These are phyloP conservation scores for Apiotrichum porosum DNA, from an alignment of 1,284 basidiomycete species.

Conservation along the genomic window DNA sequence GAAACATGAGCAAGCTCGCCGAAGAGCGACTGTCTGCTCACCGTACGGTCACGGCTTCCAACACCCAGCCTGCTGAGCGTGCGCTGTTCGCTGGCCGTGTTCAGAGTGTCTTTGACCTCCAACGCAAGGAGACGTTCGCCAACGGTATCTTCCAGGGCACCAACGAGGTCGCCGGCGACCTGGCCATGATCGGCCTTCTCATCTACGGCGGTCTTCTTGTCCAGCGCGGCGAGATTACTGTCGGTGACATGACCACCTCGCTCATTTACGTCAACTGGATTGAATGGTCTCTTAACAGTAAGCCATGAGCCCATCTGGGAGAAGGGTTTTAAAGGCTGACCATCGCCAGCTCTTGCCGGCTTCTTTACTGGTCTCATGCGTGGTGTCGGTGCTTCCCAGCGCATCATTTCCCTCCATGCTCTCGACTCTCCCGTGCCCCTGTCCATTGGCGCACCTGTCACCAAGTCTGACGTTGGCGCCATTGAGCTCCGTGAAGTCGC, in stretches of 20 bases:
- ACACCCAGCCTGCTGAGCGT: slow-evolving; percentile 40
- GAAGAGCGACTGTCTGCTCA: slow-evolving; percentile 46
- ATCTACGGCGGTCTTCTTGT: slow-evolving; percentile 46
- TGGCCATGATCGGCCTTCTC: slow-evolving; percentile 45
- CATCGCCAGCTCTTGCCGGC: slow-evolving; percentile 35
- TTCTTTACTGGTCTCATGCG: slow-evolving; percentile 49
- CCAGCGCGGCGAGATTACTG: slow-evolving; percentile 38
- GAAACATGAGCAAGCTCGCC: slow-evolving; percentile 44
- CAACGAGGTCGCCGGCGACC: slow-evolving; percentile 45
- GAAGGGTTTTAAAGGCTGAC: background rate
- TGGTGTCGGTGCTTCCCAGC: slow-evolving; percentile 46
- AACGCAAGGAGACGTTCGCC: slow-evolving; percentile 45
- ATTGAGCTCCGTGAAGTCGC: slow-evolving; percentile 71
- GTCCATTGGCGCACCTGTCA: slow-evolving; percentile 32
- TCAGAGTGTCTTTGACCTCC: slow-evolving; percentile 39
- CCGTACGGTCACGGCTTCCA: slow-evolving; percentile 44
- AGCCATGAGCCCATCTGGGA: too few species aligned
- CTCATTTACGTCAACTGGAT: slow-evolving; percentile 49
- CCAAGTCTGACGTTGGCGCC: slow-evolving; percentile 55
- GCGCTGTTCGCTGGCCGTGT: slow-evolving; percentile 38
- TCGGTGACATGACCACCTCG: slow-evolving; percentile 47
- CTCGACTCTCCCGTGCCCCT: slow-evolving; percentile 42
- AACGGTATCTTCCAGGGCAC: slow-evolving; percentile 46
- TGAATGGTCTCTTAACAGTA: slow-evolving; percentile 46
- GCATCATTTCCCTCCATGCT: slow-evolving; percentile 41